A percentile compares a stretch with the other conserved stretches of the same genome.
Conservation (phyloP, 2,329 filamentous ascomycete species). For the Cryphonectria carpinicola region DNA sequence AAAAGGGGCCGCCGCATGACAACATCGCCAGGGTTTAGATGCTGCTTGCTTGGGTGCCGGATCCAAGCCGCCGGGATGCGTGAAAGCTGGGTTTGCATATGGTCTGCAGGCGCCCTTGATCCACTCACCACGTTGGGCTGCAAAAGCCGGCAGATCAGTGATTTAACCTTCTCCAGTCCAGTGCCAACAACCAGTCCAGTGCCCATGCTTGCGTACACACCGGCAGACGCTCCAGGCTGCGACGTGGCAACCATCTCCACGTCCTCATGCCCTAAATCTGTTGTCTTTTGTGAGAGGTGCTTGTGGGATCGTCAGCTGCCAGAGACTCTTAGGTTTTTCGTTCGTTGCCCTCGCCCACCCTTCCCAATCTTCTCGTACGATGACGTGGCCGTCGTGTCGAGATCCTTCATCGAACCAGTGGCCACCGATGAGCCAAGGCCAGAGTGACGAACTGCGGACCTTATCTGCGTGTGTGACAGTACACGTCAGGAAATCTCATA, state of each 20-base stretch:
- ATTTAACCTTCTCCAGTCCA: constrained; percentile 10
- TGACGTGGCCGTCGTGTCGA: constrained; percentile 5
- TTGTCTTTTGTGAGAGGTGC: not conserved
- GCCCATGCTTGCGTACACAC: constrained; percentile 4
- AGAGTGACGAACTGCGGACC: not conserved
- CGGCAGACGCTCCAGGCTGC: constrained; percentile 1
- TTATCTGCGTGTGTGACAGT: not conserved
- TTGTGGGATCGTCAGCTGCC: not conserved
- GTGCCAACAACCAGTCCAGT: constrained; percentile 7
- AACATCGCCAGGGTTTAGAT: constrained; percentile 10
- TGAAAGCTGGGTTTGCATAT: constrained; percentile 12
- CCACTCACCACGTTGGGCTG: constrained; percentile 18
- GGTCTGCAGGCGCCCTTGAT: constrained; percentile 14
- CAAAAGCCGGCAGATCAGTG: constrained; percentile 16
- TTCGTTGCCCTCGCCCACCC: not conserved
- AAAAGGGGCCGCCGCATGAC: constrained; percentile 13
- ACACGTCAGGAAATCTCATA: not conserved
- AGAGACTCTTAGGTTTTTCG: not conserved
- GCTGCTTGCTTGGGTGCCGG: constrained; percentile 23
- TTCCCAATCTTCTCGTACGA: not conserved
- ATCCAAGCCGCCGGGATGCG: constrained; percentile 29
- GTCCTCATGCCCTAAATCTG: not conserved
- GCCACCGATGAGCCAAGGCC: not conserved
- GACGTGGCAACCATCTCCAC: constrained; percentile 12
- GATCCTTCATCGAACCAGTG: not conserved